Percentiles rank a stretch among this genome's conserved stretches.
Conservation (phyloP, 2,329 filamentous ascomycete genomes). For the Sporothrix schenckii region DNA sequence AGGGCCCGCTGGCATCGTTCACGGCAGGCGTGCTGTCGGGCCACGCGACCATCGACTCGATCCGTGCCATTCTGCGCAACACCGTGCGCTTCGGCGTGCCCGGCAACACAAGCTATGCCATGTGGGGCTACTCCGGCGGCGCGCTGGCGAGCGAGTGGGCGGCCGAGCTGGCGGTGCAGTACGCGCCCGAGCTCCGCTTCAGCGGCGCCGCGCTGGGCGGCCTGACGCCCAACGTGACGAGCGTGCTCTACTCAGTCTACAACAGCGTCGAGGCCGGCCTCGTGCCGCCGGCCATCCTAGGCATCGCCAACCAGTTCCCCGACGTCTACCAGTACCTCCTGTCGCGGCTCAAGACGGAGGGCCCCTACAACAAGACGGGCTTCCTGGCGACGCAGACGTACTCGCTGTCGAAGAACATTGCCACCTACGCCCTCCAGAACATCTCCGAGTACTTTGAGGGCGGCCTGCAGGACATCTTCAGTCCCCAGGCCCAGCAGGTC, state of each 20-base stretch:
- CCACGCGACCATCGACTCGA: slow-evolving; percentile 49
- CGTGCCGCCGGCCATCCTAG: slow-evolving; percentile 45
- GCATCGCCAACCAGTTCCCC: slow-evolving; percentile 44
- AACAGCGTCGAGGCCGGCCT: slow-evolving; percentile 43
- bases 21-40: slow-evolving; percentile 48
- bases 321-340: slow-evolving; percentile 39
- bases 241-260: slow-evolving; percentile 43
- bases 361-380: slow-evolving; percentile 42
- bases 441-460: slow-evolving; percentile 49
- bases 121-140: slow-evolving; percentile 61
- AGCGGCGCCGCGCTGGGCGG: slow-evolving; percentile 53
- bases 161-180: slow-evolving; percentile 51
- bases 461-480: slow-evolving; percentile 39
- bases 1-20: slow-evolving; percentile 50
- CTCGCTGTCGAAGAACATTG: slow-evolving; percentile 40
- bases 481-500: slow-evolving; percentile 36
- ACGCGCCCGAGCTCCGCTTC: slow-evolving; percentile 53
- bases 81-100: slow-evolving; percentile 40
- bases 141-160: slow-evolving; percentile 55
- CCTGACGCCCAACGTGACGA: slow-evolving; percentile 48
- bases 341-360: slow-evolving; percentile 39
- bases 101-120: slow-evolving; percentile 43
- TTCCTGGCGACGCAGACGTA: slow-evolving; percentile 42
- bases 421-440: slow-evolving; percentile 43
- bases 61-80: slow-evolving; percentile 47